These are phyloP conservation scores for Protomyces macrosporus DNA, from an alignment of 1,139 yeast genomes.

Conservation along the genomic window DNA sequence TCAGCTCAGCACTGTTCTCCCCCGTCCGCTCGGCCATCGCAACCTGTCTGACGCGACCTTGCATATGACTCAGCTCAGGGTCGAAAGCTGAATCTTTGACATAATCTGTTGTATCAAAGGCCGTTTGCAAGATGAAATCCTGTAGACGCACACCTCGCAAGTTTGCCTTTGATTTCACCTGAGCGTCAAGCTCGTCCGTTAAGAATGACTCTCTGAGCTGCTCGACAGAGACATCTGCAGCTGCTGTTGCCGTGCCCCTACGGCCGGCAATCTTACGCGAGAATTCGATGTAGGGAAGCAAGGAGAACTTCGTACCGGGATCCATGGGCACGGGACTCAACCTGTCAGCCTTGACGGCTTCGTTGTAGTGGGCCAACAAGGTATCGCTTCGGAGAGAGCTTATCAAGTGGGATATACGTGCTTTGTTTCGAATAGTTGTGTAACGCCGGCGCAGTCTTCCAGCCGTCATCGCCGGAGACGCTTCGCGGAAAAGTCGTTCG, in stretches of 20 bases:
- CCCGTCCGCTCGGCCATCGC: not conserved
- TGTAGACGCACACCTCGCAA: not conserved
- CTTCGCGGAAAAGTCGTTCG: not conserved
- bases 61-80: not conserved
- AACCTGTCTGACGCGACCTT: not conserved
- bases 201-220: not conserved
- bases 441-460: not conserved
- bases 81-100: not conserved
- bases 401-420: not conserved
- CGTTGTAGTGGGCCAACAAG: conserved; percentile 7
- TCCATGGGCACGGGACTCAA: conserved; percentile 1
- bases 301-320: not conserved
- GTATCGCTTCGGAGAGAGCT: not conserved
- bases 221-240: not conserved
- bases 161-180: not conserved
- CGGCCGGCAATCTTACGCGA: conserved; percentile 2
- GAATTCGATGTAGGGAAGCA: conserved; percentile 2
- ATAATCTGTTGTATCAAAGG: not conserved
- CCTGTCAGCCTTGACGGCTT: conserved; percentile 1
- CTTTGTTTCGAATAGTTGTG: not conserved
- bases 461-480: not conserved
- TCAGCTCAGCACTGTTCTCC: not conserved
- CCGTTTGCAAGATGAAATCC: not conserved
- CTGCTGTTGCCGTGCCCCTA: not conserved
- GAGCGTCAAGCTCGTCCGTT: not conserved